Conservation (phyloP, 108 stramenopile species). For the Heterococcus sp. region DNA sequence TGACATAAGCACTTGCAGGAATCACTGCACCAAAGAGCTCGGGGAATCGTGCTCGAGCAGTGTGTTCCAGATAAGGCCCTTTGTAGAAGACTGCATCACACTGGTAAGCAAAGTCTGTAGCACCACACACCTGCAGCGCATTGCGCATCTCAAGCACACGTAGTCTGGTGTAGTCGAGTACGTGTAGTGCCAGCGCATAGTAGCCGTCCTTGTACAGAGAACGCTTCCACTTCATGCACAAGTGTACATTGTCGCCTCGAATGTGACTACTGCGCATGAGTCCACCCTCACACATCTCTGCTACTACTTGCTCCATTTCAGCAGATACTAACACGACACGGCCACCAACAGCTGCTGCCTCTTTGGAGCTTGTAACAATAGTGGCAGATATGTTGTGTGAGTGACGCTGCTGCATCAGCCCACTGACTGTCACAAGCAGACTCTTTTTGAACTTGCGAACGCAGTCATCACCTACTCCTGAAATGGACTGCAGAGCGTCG, state of each 20-base stretch:
- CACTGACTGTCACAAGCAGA: background rate
- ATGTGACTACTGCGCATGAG: background rate
- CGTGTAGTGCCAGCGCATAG: conserved; percentile 1
- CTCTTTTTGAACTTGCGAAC: conserved; percentile 4
- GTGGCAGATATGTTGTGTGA: background rate
- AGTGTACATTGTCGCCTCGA: conserved; percentile 1
- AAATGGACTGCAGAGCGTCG: background rate
- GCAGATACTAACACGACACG: background rate
- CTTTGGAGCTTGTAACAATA: background rate
- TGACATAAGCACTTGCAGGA: no score
- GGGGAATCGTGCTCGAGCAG: background rate
- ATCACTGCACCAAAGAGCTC: background rate
- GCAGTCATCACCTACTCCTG: background rate
- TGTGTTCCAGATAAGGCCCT: background rate
- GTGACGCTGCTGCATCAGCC: conserved; percentile 11
- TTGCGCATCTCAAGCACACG: conserved; percentile 1
- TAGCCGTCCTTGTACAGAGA: conserved; percentile 7
- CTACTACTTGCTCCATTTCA: background rate
- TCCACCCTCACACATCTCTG: background rate
- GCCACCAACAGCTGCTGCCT: background rate
- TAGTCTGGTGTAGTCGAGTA: background rate
- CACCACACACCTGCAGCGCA: background rate
- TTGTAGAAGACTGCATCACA: conserved; percentile 12
- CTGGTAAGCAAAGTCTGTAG: conserved; percentile 6
- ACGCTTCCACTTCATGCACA: conserved; percentile 2